phyloP scores from a whole-genome alignment of 306 rosid genomes.

The Erythrophleum fordii region DNA sequence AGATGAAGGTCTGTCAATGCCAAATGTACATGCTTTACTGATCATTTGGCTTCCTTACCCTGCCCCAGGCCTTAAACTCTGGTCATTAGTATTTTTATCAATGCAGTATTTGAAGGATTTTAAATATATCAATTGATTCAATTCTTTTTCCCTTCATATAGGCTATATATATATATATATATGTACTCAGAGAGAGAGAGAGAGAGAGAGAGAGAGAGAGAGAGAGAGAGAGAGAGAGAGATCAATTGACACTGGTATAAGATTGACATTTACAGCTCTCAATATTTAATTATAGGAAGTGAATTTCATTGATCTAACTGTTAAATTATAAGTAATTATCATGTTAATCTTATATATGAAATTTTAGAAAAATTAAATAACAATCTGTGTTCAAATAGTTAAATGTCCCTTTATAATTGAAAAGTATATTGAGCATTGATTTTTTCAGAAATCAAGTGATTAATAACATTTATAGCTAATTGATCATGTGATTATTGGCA shows the following conservation, averaged over 20 bases:
- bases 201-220: too few species aligned
- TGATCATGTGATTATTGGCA: too few species aligned
- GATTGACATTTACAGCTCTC: too few species aligned
- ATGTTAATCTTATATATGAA: neutral
- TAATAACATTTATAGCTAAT: too few species aligned
- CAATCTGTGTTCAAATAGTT: neutral
- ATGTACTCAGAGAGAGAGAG: too few species aligned
- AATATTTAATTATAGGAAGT: neutral
- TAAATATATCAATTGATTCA: neutral
- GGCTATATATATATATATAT: too few species aligned
- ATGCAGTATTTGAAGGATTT: neutral
- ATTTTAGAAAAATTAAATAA: neutral
- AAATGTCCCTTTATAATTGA: neutral
- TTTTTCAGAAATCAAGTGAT: too few species aligned
- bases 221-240: too few species aligned
- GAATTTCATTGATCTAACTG: neutral
- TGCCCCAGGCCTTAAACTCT: neutral
- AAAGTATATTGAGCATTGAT: neutral
- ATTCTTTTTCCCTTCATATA: slow-evolving; percentile 1
- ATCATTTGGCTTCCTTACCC: too few species aligned
- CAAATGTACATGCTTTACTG: too few species aligned
- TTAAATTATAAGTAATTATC: neutral
- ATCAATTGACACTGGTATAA: too few species aligned
- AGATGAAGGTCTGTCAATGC: too few species aligned
- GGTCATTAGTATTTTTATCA: neutral